Percentiles rank a stretch among this genome's conserved stretches.
These are phyloP conservation scores for Aspergillus udagawae DNA, from an alignment of 2,329 filamentous ascomycete genomes.

Conservation along the genomic window DNA sequence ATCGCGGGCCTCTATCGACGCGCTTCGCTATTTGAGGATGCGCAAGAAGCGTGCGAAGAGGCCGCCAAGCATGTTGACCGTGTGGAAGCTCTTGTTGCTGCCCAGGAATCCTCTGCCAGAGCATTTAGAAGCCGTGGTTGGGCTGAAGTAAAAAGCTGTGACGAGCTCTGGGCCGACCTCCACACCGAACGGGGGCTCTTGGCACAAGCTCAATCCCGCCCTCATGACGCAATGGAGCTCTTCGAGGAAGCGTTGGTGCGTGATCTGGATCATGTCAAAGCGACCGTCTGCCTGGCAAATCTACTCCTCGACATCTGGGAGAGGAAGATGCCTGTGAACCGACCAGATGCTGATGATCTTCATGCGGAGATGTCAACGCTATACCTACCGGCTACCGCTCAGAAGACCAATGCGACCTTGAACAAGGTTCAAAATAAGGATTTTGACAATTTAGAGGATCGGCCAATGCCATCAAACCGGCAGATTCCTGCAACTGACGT, in stretches of 20 bases:
- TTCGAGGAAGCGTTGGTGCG: constrained; percentile 82
- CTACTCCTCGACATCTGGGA: constrained; percentile 82
- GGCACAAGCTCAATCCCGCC: constrained; percentile 56
- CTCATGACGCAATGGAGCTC: constrained; percentile 66
- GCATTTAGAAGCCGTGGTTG: constrained; percentile 65
- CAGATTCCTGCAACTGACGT: neutral
- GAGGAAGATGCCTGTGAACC: constrained; percentile 41
- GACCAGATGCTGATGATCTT: constrained; percentile 25
- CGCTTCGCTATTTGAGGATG: constrained; percentile 74
- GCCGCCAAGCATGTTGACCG: constrained; percentile 70
- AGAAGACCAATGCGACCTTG: constrained; percentile 9
- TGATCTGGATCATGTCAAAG: constrained; percentile 72
- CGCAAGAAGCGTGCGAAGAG: constrained; percentile 73
- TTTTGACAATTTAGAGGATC: neutral
- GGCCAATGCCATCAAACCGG: neutral
- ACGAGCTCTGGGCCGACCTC: constrained; percentile 80
- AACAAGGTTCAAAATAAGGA: constrained; percentile 3
- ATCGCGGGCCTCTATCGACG: constrained; percentile 84
- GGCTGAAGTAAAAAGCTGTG: constrained; percentile 75
- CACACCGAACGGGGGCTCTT: constrained; percentile 73
- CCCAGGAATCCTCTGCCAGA: constrained; percentile 59
- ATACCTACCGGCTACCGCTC: constrained; percentile 19
- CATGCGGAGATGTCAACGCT: constrained; percentile 24
- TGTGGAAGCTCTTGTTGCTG: constrained; percentile 64
- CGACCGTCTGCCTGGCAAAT: constrained; percentile 77